Conservation (phyloP, 2,329 filamentous ascomycete genomes). For the Trichoderma sp. region DNA sequence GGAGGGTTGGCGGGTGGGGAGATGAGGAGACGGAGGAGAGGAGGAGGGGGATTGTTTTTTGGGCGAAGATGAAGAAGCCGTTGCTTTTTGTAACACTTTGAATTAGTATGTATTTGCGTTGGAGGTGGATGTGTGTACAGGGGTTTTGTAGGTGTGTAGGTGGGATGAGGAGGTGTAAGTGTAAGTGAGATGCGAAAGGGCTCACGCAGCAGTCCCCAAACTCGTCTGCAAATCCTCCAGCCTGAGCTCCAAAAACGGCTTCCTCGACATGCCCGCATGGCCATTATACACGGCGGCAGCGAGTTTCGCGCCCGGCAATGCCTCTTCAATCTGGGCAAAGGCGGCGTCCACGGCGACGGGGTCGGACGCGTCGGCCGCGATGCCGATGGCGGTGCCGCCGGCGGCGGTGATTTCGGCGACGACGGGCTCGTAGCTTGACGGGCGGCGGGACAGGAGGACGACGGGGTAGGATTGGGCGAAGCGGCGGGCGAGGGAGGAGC, state of each 20-base stretch:
- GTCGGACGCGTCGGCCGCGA: slow-evolving; percentile 56
- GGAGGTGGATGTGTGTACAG: no score
- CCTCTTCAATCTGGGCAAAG: slow-evolving; percentile 62
- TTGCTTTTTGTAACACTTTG: slow-evolving; percentile 44
- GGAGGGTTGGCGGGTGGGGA: slow-evolving; percentile 71
- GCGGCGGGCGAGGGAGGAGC: slow-evolving; percentile 54
- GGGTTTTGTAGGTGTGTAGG: neutral
- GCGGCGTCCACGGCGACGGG: slow-evolving; percentile 55
- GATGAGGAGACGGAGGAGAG: slow-evolving; percentile 59
- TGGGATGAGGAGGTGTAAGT: neutral
- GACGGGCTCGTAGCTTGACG: slow-evolving; percentile 65
- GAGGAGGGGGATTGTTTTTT: slow-evolving; percentile 70
- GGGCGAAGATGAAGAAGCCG: slow-evolving; percentile 76
- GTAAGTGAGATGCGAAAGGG: slow-evolving; percentile 18
- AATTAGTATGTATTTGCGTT: neutral
- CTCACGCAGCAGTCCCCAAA: slow-evolving; percentile 54
- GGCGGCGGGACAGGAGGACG: slow-evolving; percentile 70
- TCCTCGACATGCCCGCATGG: slow-evolving; percentile 52
- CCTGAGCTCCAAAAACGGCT: slow-evolving; percentile 61
- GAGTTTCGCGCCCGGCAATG: slow-evolving; percentile 57
- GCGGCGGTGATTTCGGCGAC: slow-evolving; percentile 67
- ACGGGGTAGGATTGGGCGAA: slow-evolving; percentile 71
- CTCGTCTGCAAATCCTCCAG: slow-evolving; percentile 53
- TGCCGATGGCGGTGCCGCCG: slow-evolving; percentile 71
- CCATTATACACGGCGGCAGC: slow-evolving; percentile 74